Percentiles rank a stretch among this genome's conserved stretches.
Evolutionary conservation across 202 grass and related monocot species (phyloP).

Genomic region (Zizania palustris): DNA sequence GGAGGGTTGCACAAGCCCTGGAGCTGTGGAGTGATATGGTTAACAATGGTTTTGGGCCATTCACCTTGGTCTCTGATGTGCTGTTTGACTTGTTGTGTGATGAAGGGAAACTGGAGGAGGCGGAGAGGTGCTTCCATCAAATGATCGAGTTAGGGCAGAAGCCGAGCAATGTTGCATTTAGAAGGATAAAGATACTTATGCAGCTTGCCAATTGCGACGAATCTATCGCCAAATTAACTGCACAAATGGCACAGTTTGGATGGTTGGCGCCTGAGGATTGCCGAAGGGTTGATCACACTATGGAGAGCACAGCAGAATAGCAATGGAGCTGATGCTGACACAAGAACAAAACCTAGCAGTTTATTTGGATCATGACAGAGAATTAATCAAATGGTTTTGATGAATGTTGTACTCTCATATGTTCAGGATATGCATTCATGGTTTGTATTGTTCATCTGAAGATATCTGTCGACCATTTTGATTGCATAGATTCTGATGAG

Average conservation of each 20-base stretch:
- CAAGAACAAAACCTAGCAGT: slow-evolving; percentile 3
- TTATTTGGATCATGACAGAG: slow-evolving; percentile 2
- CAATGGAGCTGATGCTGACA: slow-evolving; percentile 9
- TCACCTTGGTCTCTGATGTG: slow-evolving; percentile 75
- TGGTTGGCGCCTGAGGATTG: slow-evolving; percentile 32
- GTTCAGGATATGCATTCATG: slow-evolving; percentile 22
- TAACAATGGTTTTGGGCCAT: slow-evolving; percentile 69
- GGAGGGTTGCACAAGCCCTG: slow-evolving; percentile 56
- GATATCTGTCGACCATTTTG: neutral
- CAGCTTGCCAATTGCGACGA: slow-evolving; percentile 75
- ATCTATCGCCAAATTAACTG: slow-evolving; percentile 57
- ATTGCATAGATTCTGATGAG: slow-evolving; percentile 11
- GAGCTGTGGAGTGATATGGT: slow-evolving; percentile 91
- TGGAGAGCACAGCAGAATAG: slow-evolving; percentile 28
- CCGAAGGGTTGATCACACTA: slow-evolving; percentile 26
- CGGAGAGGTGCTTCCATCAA: slow-evolving; percentile 75
- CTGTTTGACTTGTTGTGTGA: slow-evolving; percentile 82
- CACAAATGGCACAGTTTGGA: slow-evolving; percentile 51
- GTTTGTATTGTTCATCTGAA: slow-evolving; percentile 13
- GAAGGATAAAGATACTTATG: slow-evolving; percentile 88
- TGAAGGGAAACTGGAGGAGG: slow-evolving; percentile 78
- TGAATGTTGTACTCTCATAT: neutral
- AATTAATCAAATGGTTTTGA: neutral
- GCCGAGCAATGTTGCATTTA: slow-evolving; percentile 66
- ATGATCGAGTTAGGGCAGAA: slow-evolving; percentile 70